Evolutionary conservation across 1,284 basidiomycete species (phyloP), one percentile per base, ranked within the genome.

Genomic region (Taiwanofungus camphoratus): DNA sequence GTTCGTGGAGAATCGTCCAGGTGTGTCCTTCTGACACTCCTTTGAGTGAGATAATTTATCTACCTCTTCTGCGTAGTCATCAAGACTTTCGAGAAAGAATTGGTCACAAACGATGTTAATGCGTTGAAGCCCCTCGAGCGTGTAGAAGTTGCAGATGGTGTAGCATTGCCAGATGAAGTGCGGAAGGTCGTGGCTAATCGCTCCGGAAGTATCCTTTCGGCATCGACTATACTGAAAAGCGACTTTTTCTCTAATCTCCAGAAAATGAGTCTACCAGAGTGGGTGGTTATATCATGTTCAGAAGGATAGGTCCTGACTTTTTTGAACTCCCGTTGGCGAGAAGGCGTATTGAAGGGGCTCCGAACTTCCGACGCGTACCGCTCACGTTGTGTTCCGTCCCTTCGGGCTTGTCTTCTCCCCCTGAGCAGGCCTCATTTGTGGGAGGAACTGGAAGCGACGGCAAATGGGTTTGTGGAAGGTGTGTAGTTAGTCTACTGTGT

Each of bases 211-310:
- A 90, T 99, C 48, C 67, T 99, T 1, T 95, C 92, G 3, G 87
- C 90, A 0, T 92, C 86, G 11, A 95, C 93, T 1, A 97, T 99
- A 57, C 73, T 99, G 59, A 99, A 99, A 70, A 94, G 90, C 44
- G 94, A 98, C 64, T 94, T 97, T 70, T 98, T 98, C 76, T 83
- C 82, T 2, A 92, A 92, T 52, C 61, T 97, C 37, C 94, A 97
- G 66, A 96, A 96, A 69, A 91, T 95, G 82, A 88, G 88, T 9
- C 68, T 98, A 3, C 88, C 91, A 0, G 94, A 96, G 85, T 92
- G 53, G 42, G 84, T 70, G 6, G 24, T 22, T 11, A 26, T 15
- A 9, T 18, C 39, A 1, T 20, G 7, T 15, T n/a, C n/a, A n/a
- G n/a, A n/a, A n/a, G n/a, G 13, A 1, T 20, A 27, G 22, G 5